These are phyloP conservation scores for Periconia sp. DNA, from an alignment of 2,329 filamentous ascomycete species.

Conservation along the genomic window DNA sequence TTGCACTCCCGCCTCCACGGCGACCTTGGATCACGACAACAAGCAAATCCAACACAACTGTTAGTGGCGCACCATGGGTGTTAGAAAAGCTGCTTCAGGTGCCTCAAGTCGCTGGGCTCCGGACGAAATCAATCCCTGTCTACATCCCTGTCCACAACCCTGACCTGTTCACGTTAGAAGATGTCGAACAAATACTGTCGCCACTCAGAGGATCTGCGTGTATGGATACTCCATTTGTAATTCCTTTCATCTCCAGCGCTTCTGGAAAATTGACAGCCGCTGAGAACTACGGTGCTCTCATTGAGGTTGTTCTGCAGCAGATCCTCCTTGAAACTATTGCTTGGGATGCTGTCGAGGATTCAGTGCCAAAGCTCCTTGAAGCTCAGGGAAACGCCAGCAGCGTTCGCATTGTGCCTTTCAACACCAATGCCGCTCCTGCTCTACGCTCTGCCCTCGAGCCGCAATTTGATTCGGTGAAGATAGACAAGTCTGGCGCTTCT, in stretches of 20 bases:
- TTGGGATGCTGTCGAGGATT: conserved; percentile 6
- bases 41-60: conserved; percentile 5
- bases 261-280: conserved; percentile 3
- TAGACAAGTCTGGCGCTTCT: conserved; percentile 5
- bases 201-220: conserved; percentile 5
- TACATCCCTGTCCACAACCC: conserved; percentile 6
- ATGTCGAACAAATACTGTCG: conserved; percentile 6
- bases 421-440: conserved; percentile 6
- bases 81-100: conserved; percentile 6
- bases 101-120: conserved; percentile 5
- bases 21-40: conserved; percentile 6
- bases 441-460: conserved; percentile 4
- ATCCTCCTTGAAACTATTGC: conserved; percentile 5
- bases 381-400: conserved; percentile 1
- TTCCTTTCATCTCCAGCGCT: conserved; percentile 5
- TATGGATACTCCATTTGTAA: conserved; percentile 5
- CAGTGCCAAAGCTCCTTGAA: conserved; percentile 6
- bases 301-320: conserved; percentile 5
- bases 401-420: conserved; percentile 6
- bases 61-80: conserved; percentile 6
- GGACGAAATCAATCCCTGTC: conserved; percentile 5
- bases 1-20: conserved; percentile 5
- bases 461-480: conserved; percentile 5
- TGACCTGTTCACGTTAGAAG: conserved; percentile 4
- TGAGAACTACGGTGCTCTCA: conserved; percentile 6